Base-by-base conservation (phyloP, 2,329 filamentous ascomycete genomes). In the Hirsutella rhossiliensis region DNA sequence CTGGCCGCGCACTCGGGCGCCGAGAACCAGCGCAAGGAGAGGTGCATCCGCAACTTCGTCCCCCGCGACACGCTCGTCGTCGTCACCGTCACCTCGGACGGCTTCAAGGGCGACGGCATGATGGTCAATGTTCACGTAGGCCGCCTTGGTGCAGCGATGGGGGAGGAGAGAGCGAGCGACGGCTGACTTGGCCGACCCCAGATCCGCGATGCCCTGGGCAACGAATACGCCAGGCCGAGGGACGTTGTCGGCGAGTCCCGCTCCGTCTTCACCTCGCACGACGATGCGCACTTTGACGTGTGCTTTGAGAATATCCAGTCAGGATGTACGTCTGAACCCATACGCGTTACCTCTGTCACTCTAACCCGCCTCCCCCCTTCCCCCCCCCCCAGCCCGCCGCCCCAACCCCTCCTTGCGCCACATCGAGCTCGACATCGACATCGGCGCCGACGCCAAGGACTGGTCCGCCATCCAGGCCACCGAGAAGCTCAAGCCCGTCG, bases 21-120 rank as follows among this genome's bases (percentile, higher is more conserved):
- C 49, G 60, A 63, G 56, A 58, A 45, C 52, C 71, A 76, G 62
- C 79, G 82, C 56, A 78, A 82, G 59, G 84, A 90, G 68, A 78
- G 90, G 69, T 98, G 92, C 71, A 85, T 98, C 64, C 80, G 90
- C 63, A 98, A 98, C 71, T 98, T 96, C 64, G 89, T 96, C 52
- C 76, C 79, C 48, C 84, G 80, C 66, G 88, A 96, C 61, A 94
- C 92, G 51, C 72, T 98, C 52, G 92, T 98, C 37, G 90, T 97
- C 30, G 90, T 98, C 43, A 97, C 90, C 45, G 86, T 89, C 44
- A 95, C 80, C 47, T 75, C 95, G 45, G 79, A 82, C 61, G 92
- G 92, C n/a, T 69, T 69, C 53, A 86, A 83, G 67, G 90, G 88
- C 46, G 92, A 98, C 71, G 92, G 92, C 43, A 89, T 94, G 79